Base-by-base conservation (phyloP, 2,329 filamentous ascomycete genomes). In the Aspergillus tubingensis region DNA sequence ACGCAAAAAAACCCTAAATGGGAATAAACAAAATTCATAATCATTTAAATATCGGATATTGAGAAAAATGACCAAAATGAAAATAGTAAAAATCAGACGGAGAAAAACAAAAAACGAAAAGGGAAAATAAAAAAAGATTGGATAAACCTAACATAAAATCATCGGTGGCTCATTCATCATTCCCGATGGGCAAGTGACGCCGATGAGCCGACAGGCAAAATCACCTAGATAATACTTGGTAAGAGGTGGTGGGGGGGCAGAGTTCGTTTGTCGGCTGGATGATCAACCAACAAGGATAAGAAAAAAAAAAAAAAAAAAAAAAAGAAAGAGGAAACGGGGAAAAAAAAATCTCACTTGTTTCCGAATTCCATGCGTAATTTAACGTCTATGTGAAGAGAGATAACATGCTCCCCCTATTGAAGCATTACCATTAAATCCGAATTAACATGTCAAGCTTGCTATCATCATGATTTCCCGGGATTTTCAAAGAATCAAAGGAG, bases 201-300 rank as follows among this genome's bases (percentile, higher is more conserved):
- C 59, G 63, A 68, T 60, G 56, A 65, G 58, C 63, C 60, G 59
- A 66, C 54, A 50, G 54, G 55, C 57, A 27, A 58, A 59, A 41
- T 30, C 50, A 49, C 25, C 27, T 30, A 47, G 50, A 48, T 27
- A 58, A 30, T 47, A 60, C 53, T 57, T 50, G 25, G 27, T 58
- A 25, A 58, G 25, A n/a, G n/a, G 38, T 38, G 30, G 21, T 36
- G 44, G 32, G 44, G 36, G 54, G 39, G 5, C 38, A 54, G 50
- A 36, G 55, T 58, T 61, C 51, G 55, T 62, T 62, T 54, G 52
- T 50, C 56, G 38, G 32, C 48, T 58, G 43, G 51, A 51, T 51
- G 56, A 59, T 57, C 60, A 59, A 41, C 56, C 48, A 44, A 47
- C 36, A 21, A 8, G 27, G 21, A 27, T 27, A 49, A 32, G 44